Percentiles rank a stretch among this genome's conserved stretches.
phyloP scores from a whole-genome alignment of 169 alveolate species.

The Plasmodium reichenowi region DNA sequence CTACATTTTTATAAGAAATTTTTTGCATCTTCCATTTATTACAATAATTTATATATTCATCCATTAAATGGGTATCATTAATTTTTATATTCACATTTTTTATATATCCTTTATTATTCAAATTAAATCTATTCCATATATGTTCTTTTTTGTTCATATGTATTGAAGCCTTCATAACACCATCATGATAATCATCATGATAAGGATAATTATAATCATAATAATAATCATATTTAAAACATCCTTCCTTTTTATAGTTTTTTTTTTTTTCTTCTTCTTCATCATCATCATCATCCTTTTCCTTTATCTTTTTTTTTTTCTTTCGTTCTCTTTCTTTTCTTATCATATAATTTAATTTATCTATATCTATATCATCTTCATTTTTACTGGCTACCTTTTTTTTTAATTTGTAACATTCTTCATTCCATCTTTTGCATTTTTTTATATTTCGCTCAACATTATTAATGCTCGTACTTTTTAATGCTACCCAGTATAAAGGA shows the following conservation, averaged over 20 bases:
- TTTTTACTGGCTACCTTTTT: background rate
- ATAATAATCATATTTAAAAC: background rate
- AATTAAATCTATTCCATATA: background rate
- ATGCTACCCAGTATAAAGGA: background rate
- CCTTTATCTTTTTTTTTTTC: background rate
- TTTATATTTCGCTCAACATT: background rate
- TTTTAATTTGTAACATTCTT: constrained; percentile 6
- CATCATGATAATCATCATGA: background rate
- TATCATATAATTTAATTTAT: constrained; percentile 15
- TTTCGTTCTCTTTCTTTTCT: constrained; percentile 8
- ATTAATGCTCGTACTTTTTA: background rate
- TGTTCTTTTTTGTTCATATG: background rate
- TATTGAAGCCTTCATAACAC: too few species aligned
- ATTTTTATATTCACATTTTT: constrained; percentile 16
- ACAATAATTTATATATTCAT: constrained; percentile 20
- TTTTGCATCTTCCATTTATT: constrained; percentile 6
- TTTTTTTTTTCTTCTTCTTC: background rate
- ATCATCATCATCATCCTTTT: background rate
- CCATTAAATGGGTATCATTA: background rate
- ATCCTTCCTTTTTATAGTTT: background rate
- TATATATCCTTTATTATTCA: background rate
- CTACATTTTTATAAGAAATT: constrained; percentile 3
- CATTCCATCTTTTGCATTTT: background rate
- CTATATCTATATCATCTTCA: constrained; percentile 7
- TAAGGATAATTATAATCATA: too few species aligned